Conservation (phyloP, 2,329 filamentous ascomycete genomes). For the Hymenoscyphus repandus region DNA sequence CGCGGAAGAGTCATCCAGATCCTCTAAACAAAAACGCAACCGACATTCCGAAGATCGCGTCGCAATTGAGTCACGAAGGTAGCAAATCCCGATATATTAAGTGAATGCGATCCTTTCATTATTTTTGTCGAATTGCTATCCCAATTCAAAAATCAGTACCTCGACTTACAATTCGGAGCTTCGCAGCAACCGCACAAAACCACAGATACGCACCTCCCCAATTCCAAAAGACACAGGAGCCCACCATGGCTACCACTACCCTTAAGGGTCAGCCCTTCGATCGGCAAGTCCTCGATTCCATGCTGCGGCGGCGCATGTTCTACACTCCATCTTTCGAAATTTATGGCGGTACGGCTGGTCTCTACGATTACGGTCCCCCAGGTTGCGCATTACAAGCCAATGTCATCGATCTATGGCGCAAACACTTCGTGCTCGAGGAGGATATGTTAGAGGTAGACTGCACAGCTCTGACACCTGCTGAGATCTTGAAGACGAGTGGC, state of each 20-base stretch:
- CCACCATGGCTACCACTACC: constrained; percentile 62
- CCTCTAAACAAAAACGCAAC: background rate
- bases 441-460: constrained; percentile 75
- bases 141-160: constrained; percentile 11
- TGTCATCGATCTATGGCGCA: constrained; percentile 66
- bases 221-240: constrained; percentile 30
- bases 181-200: constrained; percentile 33
- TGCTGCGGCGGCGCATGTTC: constrained; percentile 85
- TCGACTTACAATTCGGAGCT: constrained; percentile 31
- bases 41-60: background rate
- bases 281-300: constrained; percentile 71
- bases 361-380: constrained; percentile 66
- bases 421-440: constrained; percentile 69
- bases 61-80: constrained; percentile 18
- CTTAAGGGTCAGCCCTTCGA: constrained; percentile 89
- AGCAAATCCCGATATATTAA: constrained; percentile 22
- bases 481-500: constrained; percentile 90
- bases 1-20: constrained; percentile 2
- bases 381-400: constrained; percentile 66
- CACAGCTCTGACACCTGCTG: constrained; percentile 86
- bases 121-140: constrained; percentile 33
- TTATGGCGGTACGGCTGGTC: constrained; percentile 80
- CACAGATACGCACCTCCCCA: constrained; percentile 33
- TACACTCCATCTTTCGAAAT: constrained; percentile 96
- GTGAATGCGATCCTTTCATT: constrained; percentile 37